Percentiles rank a stretch among this genome's conserved stretches.
Conservation (phyloP, 2,329 filamentous ascomycete species). For the Cryphonectria japonica region DNA sequence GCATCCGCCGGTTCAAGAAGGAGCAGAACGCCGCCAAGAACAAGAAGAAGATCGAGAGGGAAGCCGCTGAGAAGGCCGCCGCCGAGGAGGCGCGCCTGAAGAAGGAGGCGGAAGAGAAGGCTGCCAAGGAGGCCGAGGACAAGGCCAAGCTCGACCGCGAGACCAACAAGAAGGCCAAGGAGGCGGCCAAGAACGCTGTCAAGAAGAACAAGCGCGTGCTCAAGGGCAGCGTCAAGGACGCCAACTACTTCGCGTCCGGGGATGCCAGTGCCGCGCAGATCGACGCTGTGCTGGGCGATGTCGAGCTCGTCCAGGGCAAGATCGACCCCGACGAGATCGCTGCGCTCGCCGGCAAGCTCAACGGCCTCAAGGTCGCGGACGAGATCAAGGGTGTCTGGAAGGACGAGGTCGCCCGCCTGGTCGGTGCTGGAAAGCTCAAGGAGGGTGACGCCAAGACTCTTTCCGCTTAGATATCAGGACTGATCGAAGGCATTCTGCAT, state of each 20-base stretch:
- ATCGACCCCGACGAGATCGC: conserved; percentile 91
- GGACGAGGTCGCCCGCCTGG: conserved; percentile 76
- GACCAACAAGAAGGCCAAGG: conserved; percentile 92
- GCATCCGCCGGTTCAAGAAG: conserved; percentile 96
- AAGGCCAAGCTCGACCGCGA: conserved; percentile 84
- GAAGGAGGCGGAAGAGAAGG: conserved; percentile 81
- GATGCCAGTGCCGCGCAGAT: conserved; percentile 77
- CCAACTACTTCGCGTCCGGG: conserved; percentile 86
- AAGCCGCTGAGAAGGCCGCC: conserved; percentile 86
- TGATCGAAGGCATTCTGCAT: background rate
- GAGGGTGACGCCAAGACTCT: conserved; percentile 77
- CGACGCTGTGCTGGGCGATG: conserved; percentile 80
- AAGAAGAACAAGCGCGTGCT: conserved; percentile 99
- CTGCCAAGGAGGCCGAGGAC: conserved; percentile 82
- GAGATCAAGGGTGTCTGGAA: conserved; percentile 87
- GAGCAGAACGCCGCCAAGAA: conserved; percentile 93
- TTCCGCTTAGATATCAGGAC: conserved; percentile 36
- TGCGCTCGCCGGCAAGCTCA: conserved; percentile 77
- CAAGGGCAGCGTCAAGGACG: conserved; percentile 91
- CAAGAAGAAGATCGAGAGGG: conserved; percentile 88
- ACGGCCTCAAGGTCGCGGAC: conserved; percentile 74
- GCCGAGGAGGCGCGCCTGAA: conserved; percentile 82
- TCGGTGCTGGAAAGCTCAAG: conserved; percentile 83
- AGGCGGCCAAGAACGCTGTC: conserved; percentile 96
- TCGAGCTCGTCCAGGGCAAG: conserved; percentile 85